Evolutionary conservation across 2,329 filamentous ascomycete species (phyloP), one percentile per base, ranked within the genome.

Genomic region (Furcasterigmium sp.): DNA sequence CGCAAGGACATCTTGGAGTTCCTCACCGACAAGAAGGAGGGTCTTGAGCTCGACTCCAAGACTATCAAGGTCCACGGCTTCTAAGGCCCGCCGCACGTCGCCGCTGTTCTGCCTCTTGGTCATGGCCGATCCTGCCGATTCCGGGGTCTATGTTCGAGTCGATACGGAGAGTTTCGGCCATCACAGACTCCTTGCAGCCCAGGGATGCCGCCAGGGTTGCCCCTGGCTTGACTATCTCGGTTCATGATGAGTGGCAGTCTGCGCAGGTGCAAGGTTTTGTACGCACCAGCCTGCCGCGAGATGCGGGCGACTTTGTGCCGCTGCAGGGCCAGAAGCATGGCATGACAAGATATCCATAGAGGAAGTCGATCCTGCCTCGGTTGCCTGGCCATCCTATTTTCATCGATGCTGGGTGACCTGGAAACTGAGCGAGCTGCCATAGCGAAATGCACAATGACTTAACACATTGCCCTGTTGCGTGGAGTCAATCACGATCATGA

Each of bases 1-100:
- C 91, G 93, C 73, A 95, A 95, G 75, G 90, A 95, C 82, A 87
- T 96, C 67, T 87, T 94, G 70, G 90, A 96, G 65, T 98, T 97
- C 77, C 84, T 97, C 70, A 83, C 84, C 72, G 87, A 95, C 75
- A 94, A 95, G 80, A 89, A 91, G 72, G 87, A 91, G 64, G 91
- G 91, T 62, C 80, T 97, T 61, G 89, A 88, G 69, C 84, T 96
- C 65, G 89, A 96, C 73, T 78, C 84, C 69, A 95, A 96, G 82
- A 94, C 85, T 73, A 95, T 97, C 75, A 96, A 97, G 81, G 87
- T 91, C 61, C 67, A 70, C 62, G 68, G 48, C 54, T 70, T 70
- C 62, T 71, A 71, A 66, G 59, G 55, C 29, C 53, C 55, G 53
- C 54, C 56, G 60, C 59, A 59, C 56, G 60, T 62, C 60, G 62